Evolutionary conservation across 768 basidiomycete genomes (phyloP).

Genomic region (Lentinus brumalis): DNA sequence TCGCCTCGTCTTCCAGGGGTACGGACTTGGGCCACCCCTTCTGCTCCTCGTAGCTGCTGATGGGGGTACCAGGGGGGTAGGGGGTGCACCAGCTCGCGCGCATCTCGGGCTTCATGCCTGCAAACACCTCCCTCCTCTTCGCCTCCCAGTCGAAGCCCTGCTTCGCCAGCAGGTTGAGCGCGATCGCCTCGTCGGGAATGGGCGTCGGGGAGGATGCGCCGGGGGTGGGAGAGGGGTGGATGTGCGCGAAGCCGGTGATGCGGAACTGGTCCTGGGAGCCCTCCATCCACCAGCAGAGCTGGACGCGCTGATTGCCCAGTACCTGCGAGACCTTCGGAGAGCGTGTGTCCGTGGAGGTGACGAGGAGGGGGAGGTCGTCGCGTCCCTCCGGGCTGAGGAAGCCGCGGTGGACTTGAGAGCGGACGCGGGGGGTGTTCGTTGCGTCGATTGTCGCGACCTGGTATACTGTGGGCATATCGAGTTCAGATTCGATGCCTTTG

Average conservation of each 20-base stretch:
- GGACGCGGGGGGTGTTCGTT: constrained; percentile 54
- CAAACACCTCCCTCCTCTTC: constrained; percentile 61
- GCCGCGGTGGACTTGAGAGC: constrained; percentile 62
- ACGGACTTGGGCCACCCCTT: constrained; percentile 62
- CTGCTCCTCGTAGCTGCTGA: constrained; percentile 56
- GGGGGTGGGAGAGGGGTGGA: constrained; percentile 51
- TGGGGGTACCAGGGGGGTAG: constrained; percentile 52
- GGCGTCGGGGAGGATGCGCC: constrained; percentile 35
- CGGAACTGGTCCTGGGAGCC: constrained; percentile 74
- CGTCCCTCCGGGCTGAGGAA: constrained; percentile 48
- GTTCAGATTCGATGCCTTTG: neutral
- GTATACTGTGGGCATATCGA: constrained; percentile 41
- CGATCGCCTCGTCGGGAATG: constrained; percentile 11
- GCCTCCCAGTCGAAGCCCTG: constrained; percentile 63
- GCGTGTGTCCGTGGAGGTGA: constrained; percentile 73
- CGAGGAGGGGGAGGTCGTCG: constrained; percentile 58
- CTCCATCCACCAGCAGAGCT: constrained; percentile 76
- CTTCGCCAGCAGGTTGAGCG: constrained; percentile 20
- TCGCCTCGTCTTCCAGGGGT: constrained; percentile 44
- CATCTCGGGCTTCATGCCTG: constrained; percentile 59
- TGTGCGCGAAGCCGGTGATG: constrained; percentile 54
- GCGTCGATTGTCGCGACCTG: constrained; percentile 63
- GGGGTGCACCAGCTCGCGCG: constrained; percentile 76
- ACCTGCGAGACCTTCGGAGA: constrained; percentile 68
- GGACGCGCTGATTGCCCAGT: constrained; percentile 47